Conservation (phyloP, 768 basidiomycete genomes). For the Lyophyllum semitale region DNA sequence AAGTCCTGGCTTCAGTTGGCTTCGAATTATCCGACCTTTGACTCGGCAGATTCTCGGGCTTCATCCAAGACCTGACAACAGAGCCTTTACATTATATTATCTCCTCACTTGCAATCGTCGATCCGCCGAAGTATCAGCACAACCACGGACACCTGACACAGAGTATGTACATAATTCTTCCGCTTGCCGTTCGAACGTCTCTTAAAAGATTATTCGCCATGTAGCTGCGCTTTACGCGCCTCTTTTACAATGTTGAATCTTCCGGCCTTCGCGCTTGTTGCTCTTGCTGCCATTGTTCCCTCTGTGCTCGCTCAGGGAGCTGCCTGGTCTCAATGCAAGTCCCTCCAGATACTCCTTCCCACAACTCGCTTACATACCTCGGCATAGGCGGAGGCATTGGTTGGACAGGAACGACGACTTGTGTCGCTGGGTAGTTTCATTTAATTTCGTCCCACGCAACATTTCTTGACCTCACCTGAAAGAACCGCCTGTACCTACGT, state of each 20-base stretch:
- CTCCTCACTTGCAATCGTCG: too few relatives aligned
- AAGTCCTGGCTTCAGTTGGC: neutral
- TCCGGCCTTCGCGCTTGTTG: neutral
- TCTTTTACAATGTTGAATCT: neutral
- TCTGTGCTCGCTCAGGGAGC: constrained; percentile 16
- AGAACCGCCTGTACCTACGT: constrained; percentile 23
- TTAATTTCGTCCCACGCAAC: neutral
- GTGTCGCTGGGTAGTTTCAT: constrained; percentile 36
- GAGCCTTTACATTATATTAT: too few relatives aligned
- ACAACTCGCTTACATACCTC: neutral
- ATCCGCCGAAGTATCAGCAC: constrained; percentile 4
- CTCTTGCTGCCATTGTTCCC: constrained; percentile 9
- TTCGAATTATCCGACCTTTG: neutral
- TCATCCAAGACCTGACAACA: neutral
- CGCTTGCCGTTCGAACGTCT: neutral
- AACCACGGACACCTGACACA: neutral
- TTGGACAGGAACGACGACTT: constrained; percentile 45
- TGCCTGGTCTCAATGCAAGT: constrained; percentile 20
- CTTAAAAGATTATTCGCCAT: neutral
- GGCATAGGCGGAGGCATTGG: constrained; percentile 24
- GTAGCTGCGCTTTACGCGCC: neutral
- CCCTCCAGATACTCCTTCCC: neutral
- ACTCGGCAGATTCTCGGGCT: constrained; percentile 1
- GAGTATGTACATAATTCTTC: neutral
- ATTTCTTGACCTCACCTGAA: neutral